phyloP scores from a whole-genome alignment of 2,329 filamentous ascomycete genomes.

The Diaporthe vexans region DNA sequence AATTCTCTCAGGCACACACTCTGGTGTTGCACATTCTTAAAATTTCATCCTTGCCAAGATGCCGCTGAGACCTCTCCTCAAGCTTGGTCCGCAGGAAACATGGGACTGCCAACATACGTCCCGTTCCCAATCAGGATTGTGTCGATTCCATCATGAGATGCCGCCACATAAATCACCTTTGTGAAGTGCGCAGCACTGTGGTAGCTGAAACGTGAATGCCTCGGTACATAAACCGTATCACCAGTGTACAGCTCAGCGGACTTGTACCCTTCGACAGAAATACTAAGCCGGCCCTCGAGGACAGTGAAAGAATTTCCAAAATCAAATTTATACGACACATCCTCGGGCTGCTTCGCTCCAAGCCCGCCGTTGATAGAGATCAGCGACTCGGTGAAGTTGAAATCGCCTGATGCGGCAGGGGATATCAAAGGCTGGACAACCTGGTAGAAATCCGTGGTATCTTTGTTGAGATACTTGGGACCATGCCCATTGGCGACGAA shows the following conservation, averaged over 20 bases:
- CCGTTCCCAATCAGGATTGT: not conserved
- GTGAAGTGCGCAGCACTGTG: not conserved
- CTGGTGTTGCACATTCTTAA: no score
- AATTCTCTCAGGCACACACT: no score
- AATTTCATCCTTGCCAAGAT: no score
- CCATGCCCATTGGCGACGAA: not conserved
- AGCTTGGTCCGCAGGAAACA: not conserved
- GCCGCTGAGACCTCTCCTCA: not conserved
- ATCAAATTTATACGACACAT: not conserved
- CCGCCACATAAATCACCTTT: not conserved
- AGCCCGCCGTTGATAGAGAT: constrained; percentile 1
- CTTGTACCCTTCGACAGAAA: not conserved
- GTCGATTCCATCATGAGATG: not conserved
- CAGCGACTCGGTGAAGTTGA: not conserved
- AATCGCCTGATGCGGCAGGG: not conserved
- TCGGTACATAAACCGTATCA: not conserved
- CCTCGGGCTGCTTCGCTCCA: not conserved
- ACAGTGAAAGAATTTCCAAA: not conserved
- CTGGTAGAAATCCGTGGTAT: not conserved
- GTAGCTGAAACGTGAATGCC: not conserved
- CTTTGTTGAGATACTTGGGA: not conserved
- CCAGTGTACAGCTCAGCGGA: not conserved
- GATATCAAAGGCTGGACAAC: not conserved
- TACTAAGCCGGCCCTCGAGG: not conserved
- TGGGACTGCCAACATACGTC: not conserved